Conservation (phyloP, 2,329 filamentous ascomycete species). For the Venturia aucupariae region DNA sequence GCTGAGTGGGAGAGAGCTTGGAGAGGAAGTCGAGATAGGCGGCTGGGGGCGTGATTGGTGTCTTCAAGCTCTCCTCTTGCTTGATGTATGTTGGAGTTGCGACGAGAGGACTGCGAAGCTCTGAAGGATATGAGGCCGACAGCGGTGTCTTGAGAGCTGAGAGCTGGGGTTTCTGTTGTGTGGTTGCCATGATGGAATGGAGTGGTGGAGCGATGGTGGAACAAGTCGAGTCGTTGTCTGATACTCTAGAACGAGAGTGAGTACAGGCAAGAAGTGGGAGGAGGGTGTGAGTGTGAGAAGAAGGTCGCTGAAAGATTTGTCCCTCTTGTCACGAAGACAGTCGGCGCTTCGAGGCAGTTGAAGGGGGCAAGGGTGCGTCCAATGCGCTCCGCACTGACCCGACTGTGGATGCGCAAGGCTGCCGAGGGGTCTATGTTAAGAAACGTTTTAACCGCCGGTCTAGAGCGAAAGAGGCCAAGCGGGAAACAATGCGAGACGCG, state of each 20-base stretch:
- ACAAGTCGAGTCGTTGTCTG: background rate
- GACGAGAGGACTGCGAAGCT: conserved; percentile 52
- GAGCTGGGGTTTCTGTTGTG: conserved; percentile 30
- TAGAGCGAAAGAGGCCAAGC: background rate
- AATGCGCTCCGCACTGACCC: background rate
- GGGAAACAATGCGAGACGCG: background rate
- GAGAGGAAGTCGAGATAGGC: conserved; percentile 93
- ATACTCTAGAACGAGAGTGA: conserved; percentile 17
- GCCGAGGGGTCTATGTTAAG: conserved; percentile 1
- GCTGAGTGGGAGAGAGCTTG: conserved; percentile 55
- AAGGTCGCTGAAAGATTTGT: background rate
- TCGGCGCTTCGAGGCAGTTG: conserved; percentile 8
- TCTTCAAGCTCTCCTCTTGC: conserved; percentile 58
- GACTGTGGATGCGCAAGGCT: conserved; percentile 6
- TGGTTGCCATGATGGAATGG: conserved; percentile 20
- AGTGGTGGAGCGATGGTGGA: background rate
- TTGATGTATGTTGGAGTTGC: conserved; percentile 58
- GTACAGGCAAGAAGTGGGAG: conserved; percentile 15
- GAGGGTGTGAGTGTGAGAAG: background rate
- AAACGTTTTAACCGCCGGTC: background rate
- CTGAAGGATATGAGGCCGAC: conserved; percentile 48
- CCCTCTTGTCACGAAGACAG: background rate
- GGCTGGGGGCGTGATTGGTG: conserved; percentile 80
- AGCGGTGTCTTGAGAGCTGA: conserved; percentile 46
- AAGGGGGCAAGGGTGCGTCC: background rate